phyloP scores from a whole-genome alignment of 805 yeast species.

The Barnettozyma sp. region DNA sequence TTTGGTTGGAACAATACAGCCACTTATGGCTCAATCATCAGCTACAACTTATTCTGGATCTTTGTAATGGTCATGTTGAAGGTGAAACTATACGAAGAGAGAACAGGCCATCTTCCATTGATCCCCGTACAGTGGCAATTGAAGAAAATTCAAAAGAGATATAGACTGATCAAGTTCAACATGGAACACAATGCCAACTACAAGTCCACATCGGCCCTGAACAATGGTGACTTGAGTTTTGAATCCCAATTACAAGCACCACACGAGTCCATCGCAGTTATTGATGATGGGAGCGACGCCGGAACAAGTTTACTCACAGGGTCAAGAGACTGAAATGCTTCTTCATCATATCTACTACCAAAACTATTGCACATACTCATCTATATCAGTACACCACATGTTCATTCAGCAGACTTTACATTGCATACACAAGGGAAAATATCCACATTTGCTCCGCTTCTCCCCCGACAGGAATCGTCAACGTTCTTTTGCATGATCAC shows the following conservation, averaged over 20 bases:
- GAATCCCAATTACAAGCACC: conserved; percentile 2
- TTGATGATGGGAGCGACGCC: conserved; percentile 15
- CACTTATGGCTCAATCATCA: conserved; percentile 76
- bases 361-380: too few species aligned
- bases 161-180: conserved; percentile 27
- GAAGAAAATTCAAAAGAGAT: conserved; percentile 40
- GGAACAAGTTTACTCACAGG: conserved; percentile 16
- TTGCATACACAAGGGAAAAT: too few species aligned
- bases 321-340: conserved; percentile 8
- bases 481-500: too few species aligned
- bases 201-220: conserved; percentile 7
- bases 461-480: too few species aligned
- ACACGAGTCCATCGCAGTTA: conserved; percentile 4
- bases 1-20: conserved; percentile 95
- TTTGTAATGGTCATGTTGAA: conserved; percentile 39
- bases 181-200: conserved; percentile 30
- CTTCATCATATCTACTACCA: neutral
- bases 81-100: conserved; percentile 46
- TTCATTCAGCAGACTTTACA: too few species aligned
- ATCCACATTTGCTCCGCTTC: too few species aligned
- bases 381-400: too few species aligned
- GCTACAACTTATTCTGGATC: conserved; percentile 71
- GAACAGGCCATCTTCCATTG: conserved; percentile 51
- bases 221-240: conserved; percentile 4
- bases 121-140: conserved; percentile 61